A percentile compares a stretch with the other conserved stretches of the same genome.
phyloP scores from a whole-genome alignment of 2,329 filamentous ascomycete genomes.

The Scopulariopsis brevicaulis region DNA sequence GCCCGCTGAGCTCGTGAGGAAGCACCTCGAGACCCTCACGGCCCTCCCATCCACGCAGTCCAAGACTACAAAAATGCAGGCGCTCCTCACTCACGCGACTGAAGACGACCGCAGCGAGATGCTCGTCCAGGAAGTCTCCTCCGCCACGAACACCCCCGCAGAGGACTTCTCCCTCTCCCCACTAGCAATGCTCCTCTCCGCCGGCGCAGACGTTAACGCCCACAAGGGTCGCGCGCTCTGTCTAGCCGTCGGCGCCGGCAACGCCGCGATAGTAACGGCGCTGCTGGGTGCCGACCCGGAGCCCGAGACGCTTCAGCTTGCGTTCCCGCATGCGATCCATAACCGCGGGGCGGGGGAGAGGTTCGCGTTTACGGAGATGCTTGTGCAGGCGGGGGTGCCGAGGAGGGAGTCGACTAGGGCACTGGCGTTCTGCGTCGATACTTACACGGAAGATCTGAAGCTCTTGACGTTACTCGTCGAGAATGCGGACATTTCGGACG shows the following conservation, averaged over 20 bases:
- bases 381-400: conserved; percentile 37
- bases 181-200: conserved; percentile 32
- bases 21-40: conserved; percentile 29
- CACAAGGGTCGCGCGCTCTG: conserved; percentile 39
- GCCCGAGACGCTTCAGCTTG: conserved; percentile 30
- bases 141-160: conserved; percentile 23
- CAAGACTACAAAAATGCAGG: conserved; percentile 37
- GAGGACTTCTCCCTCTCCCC: conserved; percentile 28
- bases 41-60: conserved; percentile 27
- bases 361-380: conserved; percentile 33
- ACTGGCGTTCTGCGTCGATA: conserved; percentile 35
- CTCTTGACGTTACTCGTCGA: conserved; percentile 32
- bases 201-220: conserved; percentile 43
- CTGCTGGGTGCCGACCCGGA: conserved; percentile 29
- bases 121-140: conserved; percentile 39
- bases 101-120: conserved; percentile 30
- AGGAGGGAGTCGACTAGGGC: conserved; percentile 37
- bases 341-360: conserved; percentile 39
- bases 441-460: conserved; percentile 34
- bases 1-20: conserved; percentile 26
- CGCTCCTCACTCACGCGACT: conserved; percentile 29
- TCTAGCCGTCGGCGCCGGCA: conserved; percentile 33
- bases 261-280: conserved; percentile 33
- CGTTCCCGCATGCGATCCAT: conserved; percentile 40
- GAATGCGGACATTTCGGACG: conserved; percentile 37